A percentile compares a stretch with the other conserved stretches of the same genome.
These are phyloP conservation scores for Cornus kousa DNA, from an alignment of 148 eudicot species.

Conservation along the genomic window DNA sequence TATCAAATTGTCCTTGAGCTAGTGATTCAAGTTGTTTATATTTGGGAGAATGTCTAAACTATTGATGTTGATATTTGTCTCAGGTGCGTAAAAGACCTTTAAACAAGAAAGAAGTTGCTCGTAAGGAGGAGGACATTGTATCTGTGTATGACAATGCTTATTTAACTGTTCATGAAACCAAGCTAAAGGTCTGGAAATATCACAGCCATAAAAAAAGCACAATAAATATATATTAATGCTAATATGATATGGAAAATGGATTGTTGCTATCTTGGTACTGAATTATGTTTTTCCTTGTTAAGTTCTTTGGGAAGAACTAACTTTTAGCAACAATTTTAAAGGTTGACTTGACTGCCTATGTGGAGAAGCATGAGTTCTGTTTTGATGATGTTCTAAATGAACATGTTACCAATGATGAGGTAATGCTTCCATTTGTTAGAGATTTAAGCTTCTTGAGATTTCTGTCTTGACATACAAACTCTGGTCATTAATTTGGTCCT, in stretches of 20 bases:
- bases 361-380: slow-evolving; percentile 97
- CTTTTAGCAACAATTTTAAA: slow-evolving; percentile 25
- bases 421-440: slow-evolving; percentile 14
- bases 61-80: slow-evolving; percentile 3
- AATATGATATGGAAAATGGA: not conserved
- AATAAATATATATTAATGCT: not conserved
- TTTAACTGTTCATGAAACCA: slow-evolving; percentile 88
- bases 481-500: not conserved
- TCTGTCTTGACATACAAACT: not conserved
- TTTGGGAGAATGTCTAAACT: not conserved
- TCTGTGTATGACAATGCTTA: slow-evolving; percentile 62
- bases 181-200: slow-evolving; percentile 67
- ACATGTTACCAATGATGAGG: slow-evolving; percentile 91
- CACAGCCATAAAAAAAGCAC: not conserved
- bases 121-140: slow-evolving; percentile 93
- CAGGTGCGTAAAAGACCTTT: slow-evolving; percentile 97
- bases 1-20: not conserved
- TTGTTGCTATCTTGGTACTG: slow-evolving; percentile 1
- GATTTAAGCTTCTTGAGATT: not conserved
- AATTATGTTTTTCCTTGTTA: not conserved
- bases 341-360: slow-evolving; percentile 99
- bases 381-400: slow-evolving; percentile 97
- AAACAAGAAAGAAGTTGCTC: slow-evolving; percentile 87
- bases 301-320: slow-evolving; percentile 17
- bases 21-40: not conserved